A percentile compares a stretch with the other conserved stretches of the same genome.
phyloP scores from a whole-genome alignment of 2,329 filamentous ascomycete species.

The Epichloe hybrida region DNA sequence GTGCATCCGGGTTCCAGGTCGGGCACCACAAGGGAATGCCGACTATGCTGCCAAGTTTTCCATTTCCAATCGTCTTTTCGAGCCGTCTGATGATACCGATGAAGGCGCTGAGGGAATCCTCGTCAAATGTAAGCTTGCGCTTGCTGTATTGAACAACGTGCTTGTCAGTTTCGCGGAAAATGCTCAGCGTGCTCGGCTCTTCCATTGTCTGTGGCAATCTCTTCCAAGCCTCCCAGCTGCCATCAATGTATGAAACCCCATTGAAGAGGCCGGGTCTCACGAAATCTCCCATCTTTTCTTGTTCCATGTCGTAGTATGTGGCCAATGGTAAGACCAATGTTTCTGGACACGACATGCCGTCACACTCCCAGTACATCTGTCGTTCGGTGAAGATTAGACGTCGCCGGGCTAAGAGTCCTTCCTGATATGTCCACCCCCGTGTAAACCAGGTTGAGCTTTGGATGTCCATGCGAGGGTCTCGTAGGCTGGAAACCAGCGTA shows the following conservation, averaged over 20 bases:
- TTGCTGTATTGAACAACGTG: conserved; percentile 20
- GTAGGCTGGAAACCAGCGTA: conserved; percentile 20
- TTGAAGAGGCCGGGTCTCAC: conserved; percentile 22
- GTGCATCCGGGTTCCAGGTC: conserved; percentile 4
- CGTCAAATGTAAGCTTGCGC: conserved; percentile 16
- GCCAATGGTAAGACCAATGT: conserved; percentile 18
- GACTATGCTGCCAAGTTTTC: conserved; percentile 17
- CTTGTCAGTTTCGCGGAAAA: conserved; percentile 21
- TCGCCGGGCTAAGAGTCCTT: conserved; percentile 22
- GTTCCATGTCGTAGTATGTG: conserved; percentile 18
- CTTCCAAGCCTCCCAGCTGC: conserved; percentile 23
- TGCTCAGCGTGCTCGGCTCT: conserved; percentile 20
- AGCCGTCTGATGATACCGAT: conserved; percentile 18
- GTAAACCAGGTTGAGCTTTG: conserved; percentile 21
- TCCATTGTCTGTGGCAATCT: conserved; percentile 15
- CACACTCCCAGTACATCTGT: conserved; percentile 27
- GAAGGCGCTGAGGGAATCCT: conserved; percentile 21
- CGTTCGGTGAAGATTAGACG: conserved; percentile 25
- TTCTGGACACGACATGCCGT: conserved; percentile 24
- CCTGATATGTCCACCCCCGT: conserved; percentile 27
- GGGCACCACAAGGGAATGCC: conserved; percentile 20
- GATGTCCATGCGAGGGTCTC: conserved; percentile 17
- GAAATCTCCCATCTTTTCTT: conserved; percentile 23
- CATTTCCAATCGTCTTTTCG: conserved; percentile 16
- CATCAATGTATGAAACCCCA: conserved; percentile 21